A percentile compares a stretch with the other conserved stretches of the same genome.
These are phyloP conservation scores for Saitozyma sp. DNA, from an alignment of 768 basidiomycete genomes.

Conservation along the genomic window DNA sequence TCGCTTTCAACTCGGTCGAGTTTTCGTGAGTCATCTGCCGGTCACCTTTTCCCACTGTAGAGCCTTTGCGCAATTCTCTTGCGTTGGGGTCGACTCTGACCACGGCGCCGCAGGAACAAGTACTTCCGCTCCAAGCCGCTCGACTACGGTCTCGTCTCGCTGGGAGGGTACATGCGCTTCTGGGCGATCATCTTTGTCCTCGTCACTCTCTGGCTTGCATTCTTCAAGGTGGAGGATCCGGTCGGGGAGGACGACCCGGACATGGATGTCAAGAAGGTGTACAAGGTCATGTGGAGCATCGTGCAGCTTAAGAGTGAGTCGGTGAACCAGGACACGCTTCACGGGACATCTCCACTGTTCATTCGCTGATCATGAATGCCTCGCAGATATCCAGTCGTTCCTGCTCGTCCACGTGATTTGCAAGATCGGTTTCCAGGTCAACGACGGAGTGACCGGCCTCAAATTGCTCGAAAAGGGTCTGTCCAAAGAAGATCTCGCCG, in stretches of 20 bases:
- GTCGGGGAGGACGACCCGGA: conserved; percentile 70
- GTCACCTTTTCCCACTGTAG: neutral
- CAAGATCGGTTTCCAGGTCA: conserved; percentile 91
- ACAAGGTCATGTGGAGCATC: conserved; percentile 92
- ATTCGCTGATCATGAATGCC: neutral
- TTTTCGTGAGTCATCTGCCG: conserved; percentile 64
- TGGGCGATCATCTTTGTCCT: conserved; percentile 77
- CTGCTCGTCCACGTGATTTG: conserved; percentile 82
- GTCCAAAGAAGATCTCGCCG: conserved; percentile 90
- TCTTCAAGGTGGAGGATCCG: conserved; percentile 90
- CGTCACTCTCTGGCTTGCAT: conserved; percentile 83
- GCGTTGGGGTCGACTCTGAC: too few species aligned
- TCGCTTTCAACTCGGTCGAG: conserved; percentile 91
- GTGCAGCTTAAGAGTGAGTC: conserved; percentile 81
- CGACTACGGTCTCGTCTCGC: conserved; percentile 56
- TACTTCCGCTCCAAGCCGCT: conserved; percentile 55
- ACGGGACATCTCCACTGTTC: neutral
- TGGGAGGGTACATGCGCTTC: conserved; percentile 79
- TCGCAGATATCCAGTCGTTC: conserved; percentile 81
- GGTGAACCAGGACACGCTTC: neutral
- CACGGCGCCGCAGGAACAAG: conserved; percentile 50
- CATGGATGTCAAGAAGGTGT: conserved; percentile 85
- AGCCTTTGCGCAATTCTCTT: conserved; percentile 56
- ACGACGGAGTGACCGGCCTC: conserved; percentile 83
- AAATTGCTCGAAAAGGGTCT: conserved; percentile 98